These are phyloP conservation scores for Lentinula edodes DNA, from an alignment of 768 basidiomycete genomes.

Conservation along the genomic window DNA sequence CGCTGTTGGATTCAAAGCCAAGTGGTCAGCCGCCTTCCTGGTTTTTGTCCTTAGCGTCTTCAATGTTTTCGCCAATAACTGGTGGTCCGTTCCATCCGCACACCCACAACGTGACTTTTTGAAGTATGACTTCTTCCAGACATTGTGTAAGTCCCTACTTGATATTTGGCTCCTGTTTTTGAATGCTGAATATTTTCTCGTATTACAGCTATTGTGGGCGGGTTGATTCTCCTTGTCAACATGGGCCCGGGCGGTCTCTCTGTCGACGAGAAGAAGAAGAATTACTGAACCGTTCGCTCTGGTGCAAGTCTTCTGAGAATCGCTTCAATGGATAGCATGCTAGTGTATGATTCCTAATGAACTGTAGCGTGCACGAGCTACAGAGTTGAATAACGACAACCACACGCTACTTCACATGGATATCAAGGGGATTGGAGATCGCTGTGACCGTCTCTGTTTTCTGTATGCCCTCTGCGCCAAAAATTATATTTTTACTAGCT, in stretches of 20 bases:
- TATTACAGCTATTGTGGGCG: constrained; percentile 80
- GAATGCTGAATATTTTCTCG: background rate
- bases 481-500: constrained; percentile 4
- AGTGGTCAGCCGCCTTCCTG: constrained; percentile 96
- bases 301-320: background rate
- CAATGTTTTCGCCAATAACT: constrained; percentile 99
- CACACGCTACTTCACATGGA: background rate
- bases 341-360: background rate
- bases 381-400: background rate
- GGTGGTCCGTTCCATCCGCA: constrained; percentile 89
- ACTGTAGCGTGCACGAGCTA: background rate
- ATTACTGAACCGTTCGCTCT: constrained; percentile 42
- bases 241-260: constrained; percentile 98
- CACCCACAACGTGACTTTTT: constrained; percentile 98
- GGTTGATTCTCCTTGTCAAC: constrained; percentile 94
- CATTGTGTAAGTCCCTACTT: constrained; percentile 51
- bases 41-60: constrained; percentile 88
- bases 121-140: constrained; percentile 99
- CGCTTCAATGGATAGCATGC: background rate
- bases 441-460: background rate
- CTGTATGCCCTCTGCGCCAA: background rate
- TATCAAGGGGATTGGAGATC: background rate
- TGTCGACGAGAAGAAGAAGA: constrained; percentile 99
- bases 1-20: constrained; percentile 98
- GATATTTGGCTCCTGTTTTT: background rate